Conservation (phyloP, 495 filamentous ascomycete genomes). For the Glutinoglossum americanum region DNA sequence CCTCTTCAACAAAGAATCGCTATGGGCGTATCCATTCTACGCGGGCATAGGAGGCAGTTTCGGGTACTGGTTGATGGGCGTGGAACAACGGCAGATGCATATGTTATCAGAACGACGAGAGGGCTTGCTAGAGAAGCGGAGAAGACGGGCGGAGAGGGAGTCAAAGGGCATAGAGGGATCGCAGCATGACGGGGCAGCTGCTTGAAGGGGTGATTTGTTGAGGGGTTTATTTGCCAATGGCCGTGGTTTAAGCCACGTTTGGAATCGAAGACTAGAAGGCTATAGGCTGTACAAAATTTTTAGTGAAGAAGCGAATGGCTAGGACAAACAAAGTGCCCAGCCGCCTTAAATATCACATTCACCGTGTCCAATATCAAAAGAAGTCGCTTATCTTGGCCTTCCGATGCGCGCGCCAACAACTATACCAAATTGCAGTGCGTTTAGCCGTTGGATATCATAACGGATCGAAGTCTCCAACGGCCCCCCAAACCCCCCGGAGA, state of each 20-base stretch:
- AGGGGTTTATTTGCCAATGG: not conserved
- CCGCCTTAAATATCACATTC: not conserved
- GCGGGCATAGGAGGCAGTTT: slow-evolving; percentile 68
- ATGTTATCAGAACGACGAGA: slow-evolving; percentile 56
- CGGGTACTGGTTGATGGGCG: slow-evolving; percentile 85
- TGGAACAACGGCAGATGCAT: slow-evolving; percentile 55
- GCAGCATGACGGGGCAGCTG: not conserved
- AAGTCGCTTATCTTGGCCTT: not conserved
- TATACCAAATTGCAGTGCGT: not conserved
- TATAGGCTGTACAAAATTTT: not conserved
- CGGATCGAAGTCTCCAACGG: not conserved
- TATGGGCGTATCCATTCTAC: slow-evolving; percentile 88
- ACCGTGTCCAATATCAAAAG: not conserved
- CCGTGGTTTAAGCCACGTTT: not conserved
- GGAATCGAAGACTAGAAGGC: not conserved
- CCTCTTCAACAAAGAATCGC: slow-evolving; percentile 50
- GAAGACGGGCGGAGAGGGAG: slow-evolving; percentile 44
- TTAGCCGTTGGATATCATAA: not conserved
- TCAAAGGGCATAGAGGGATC: slow-evolving; percentile 1
- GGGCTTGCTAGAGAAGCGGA: slow-evolving; percentile 69
- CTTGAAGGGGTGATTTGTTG: not conserved
- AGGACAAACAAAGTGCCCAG: not conserved
- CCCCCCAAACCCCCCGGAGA: not conserved
- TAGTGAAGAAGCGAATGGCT: not conserved
- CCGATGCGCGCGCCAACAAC: not conserved